Base-by-base conservation (phyloP, 2,329 filamentous ascomycete genomes). In the Diaporthe destruens region DNA sequence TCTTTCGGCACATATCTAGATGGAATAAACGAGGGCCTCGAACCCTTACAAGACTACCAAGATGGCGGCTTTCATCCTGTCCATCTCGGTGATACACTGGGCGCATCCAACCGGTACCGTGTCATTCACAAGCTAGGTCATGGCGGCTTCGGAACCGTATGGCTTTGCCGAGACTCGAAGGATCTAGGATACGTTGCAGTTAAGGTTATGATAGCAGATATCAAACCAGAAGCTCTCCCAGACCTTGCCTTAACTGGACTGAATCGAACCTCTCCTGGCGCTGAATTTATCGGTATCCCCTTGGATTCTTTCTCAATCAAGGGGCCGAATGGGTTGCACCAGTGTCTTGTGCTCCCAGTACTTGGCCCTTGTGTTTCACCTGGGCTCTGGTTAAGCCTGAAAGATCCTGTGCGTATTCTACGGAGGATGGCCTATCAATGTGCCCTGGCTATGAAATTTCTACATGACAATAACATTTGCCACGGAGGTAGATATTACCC, bases 51-150 rank as follows among this genome's bases (percentile, higher is more conserved):
- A 42, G 34, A 42, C 5, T 59, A 59, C 4, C 56, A 59, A 25
- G n/a, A 59, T 4, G 55, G 56, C 5, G 56, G 36, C 2, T 59
- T 9, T 6, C 56, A 59, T 20, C 56, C 56, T 4, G 56, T 59
- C 56, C 56, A 59, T 25, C 56, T 59, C 56, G 56, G 56, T 29
- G 56, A 59, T n/a, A 42, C 34, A 16, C 56, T 59, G 2, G 32
- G 56, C 6, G 6, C 34, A 29, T 42, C n/a, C 6, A 6, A 8
- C n/a, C 14, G 12, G 36, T 42, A 59, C 56, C 36, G 56, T 3
- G 56, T 59, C 3, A 59, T 59, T 29, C 56, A 59, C 36, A 59
- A 59, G 23, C 56, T 59, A 42, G 56, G 56, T 2, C 56, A 59
- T 29, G 56, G 56, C 2, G 34, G 56, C 14, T 59, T 39, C 14